Evolutionary conservation across 2,329 filamentous ascomycete genomes (phyloP).

Genomic region (Ophiostoma himal-ulmi): DNA sequence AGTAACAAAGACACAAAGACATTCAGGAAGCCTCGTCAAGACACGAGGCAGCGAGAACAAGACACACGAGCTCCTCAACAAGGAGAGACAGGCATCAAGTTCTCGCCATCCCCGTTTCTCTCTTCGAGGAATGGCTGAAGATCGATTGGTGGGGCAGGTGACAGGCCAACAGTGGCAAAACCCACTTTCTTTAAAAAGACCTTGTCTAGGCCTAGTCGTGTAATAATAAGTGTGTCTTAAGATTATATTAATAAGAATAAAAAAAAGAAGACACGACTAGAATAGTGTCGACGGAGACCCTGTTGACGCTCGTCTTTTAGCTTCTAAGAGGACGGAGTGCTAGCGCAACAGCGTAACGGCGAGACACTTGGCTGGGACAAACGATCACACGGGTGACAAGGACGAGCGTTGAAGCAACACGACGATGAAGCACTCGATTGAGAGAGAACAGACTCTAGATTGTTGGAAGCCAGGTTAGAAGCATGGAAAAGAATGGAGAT

Average conservation of each 20-base stretch:
- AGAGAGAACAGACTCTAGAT: neutral
- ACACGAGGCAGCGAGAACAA: constrained; percentile 9
- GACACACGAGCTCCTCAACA: neutral
- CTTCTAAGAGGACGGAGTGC: neutral
- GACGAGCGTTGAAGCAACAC: neutral
- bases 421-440: constrained; percentile 4
- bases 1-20: constrained; percentile 14
- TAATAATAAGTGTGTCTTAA: constrained; percentile 18
- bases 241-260: constrained; percentile 10
- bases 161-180: constrained; percentile 27
- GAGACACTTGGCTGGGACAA: constrained; percentile 3
- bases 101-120: constrained; percentile 13
- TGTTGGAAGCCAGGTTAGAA: constrained; percentile 11
- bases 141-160: constrained; percentile 27
- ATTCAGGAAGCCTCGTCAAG: constrained; percentile 17
- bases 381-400: neutral
- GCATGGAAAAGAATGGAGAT: constrained; percentile 8
- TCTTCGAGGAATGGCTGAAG: constrained; percentile 12
- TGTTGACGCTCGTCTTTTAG: constrained; percentile 20
- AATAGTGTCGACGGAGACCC: constrained; percentile 20
- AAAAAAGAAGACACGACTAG: neutral
- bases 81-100: constrained; percentile 19
- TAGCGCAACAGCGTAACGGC: constrained; percentile 1
- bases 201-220: constrained; percentile 25
- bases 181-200: constrained; percentile 25